Base-by-base conservation (phyloP, 2,329 filamentous ascomycete genomes). In the Penicillium sp. region DNA sequence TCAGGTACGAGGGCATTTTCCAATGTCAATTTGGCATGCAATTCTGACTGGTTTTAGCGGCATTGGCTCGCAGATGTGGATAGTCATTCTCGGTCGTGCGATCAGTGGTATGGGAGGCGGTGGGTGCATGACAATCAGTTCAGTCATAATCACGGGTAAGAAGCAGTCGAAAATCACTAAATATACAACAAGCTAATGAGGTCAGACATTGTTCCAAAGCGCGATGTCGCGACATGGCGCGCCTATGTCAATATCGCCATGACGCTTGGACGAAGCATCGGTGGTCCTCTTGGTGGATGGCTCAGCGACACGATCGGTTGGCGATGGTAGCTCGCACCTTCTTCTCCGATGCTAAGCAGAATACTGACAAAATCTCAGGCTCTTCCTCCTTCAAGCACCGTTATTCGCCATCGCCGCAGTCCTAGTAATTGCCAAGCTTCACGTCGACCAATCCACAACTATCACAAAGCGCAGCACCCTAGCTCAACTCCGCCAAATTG, bases 301-400 rank as follows among this genome's bases (percentile, higher is more conserved):
- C 71, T 89, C 2, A 83, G 85, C 1, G 85, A 89, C 62, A 80
- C 81, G 0, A 79, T 89, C 13, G 87, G 87, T 16, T 90, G 87
- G 87, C 77, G 87, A 71, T 88, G 86, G 86, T 85, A 61, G 1
- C 59, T 35, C 16, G 14, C 9, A 3, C 6, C 9, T 40, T n/a
- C 5, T 10, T 2, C 1, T 1, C 14, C 4, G 16, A 11, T 19
- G 5, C n/a, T 7, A 5, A 22, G 10, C 10, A 6, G 40, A 4
- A 11, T 50, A 3, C 56, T 62, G 43, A 63, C 16, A 3, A 6
- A 4, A 4, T 13, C 2, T 0, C 18, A 73, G 71, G 70, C 53
- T 70, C 0, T 73, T 73, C 16, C 61, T 73, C 9, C 54, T 71
- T 0, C 71, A 73, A 50, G 65, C 62, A 4, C 71, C 71, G 1